Evolutionary conservation across 169 alveolate species (phyloP), one percentile per base, ranked within the genome.

Genomic region (Plasmodium billcollinsi): DNA sequence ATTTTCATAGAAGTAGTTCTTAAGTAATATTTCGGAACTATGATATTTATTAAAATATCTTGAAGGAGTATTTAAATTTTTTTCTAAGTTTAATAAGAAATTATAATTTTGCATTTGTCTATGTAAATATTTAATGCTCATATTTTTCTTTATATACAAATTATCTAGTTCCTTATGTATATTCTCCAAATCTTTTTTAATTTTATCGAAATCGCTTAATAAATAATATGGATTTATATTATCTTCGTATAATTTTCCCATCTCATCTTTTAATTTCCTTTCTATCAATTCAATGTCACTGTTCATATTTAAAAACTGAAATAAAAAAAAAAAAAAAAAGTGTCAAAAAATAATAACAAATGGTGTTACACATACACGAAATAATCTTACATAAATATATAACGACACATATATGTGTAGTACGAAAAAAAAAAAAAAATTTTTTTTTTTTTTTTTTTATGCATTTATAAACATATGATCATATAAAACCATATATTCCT

Each of bases 51-150:
- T 14, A 83, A 83, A 83, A 26, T 83, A 61, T 45, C 43, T 83
- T 56, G 83, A 54, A 11, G 91, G 26, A 43, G 56, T 69, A 47
- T 83, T 58, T 69, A 83, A 83, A 66, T 83, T 70, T 18, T 83
- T 83, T 83, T 83, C 91, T 50, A 83, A 43, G 47, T 69, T 83
- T 11, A 70, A 59, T 29, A 83, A 18, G 21, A 83, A 83, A 43
- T 83, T 83, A 12, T 83, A 83, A 83, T 83, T 83, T 67, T 83
- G 91, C 91, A 83, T 69, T 70, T 83, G 91, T 24, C 91, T 67
- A 49, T 83, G 91, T 73, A 83, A 47, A 61, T 69, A 69, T 3
- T 66, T 58, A 56, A 70, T 69, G 54, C 85, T 56, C 49, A 52
- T 52, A 39, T 83, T 83, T 83, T 83, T 83, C 15, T 67, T 29